These are phyloP conservation scores for Trichosporon coremiiforme DNA, from an alignment of 1,284 basidiomycete genomes.

Conservation along the genomic window DNA sequence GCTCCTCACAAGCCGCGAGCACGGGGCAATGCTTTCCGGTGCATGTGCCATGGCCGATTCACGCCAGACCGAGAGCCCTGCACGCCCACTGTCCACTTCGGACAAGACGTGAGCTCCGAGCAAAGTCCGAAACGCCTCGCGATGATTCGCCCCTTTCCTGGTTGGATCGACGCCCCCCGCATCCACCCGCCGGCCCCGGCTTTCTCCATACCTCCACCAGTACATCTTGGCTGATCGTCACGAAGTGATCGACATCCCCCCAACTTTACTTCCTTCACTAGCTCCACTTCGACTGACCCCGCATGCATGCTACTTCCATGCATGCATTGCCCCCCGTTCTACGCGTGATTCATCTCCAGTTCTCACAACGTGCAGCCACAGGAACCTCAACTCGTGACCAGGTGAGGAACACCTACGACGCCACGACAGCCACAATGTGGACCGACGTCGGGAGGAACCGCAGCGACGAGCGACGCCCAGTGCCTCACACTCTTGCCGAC, in stretches of 20 bases:
- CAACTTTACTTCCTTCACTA: too few species aligned
- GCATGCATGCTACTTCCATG: too few species aligned
- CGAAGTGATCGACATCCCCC: not conserved
- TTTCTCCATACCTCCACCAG: conserved; percentile 12
- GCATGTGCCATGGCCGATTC: too few species aligned
- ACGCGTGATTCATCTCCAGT: too few species aligned
- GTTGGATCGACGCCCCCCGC: conserved; percentile 7
- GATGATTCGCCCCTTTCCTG: not conserved
- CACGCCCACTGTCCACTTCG: too few species aligned
- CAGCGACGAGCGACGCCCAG: not conserved
- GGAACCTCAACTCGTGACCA: not conserved
- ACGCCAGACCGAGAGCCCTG: too few species aligned
- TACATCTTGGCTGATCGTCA: not conserved
- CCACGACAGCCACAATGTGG: not conserved
- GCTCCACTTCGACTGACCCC: too few species aligned
- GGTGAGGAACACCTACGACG: not conserved
- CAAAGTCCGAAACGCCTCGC: too few species aligned
- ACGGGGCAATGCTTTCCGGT: too few species aligned
- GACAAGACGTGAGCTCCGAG: too few species aligned
- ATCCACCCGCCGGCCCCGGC: conserved; percentile 11
- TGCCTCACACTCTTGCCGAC: not conserved
- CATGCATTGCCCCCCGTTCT: not conserved
- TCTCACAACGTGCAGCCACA: too few species aligned
- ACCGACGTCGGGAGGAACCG: conserved; percentile 1
- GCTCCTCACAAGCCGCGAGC: too few species aligned